Evolutionary conservation across 352 stramenopile genomes (phyloP).

Genomic region (Pythium dissimile): DNA sequence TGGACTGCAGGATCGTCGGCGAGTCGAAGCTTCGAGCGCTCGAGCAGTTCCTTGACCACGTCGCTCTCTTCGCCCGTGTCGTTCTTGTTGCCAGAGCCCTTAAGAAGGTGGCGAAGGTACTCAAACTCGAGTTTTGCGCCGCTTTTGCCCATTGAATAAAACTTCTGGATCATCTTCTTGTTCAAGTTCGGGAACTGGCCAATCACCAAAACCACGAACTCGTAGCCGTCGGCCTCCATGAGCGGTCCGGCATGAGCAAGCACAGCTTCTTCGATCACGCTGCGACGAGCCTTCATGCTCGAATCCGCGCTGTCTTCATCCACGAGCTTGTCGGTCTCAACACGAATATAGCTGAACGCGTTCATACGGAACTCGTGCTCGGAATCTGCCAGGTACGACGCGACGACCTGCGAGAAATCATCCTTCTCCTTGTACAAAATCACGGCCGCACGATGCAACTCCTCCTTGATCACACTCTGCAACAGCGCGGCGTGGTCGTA

Average conservation of each 20-base stretch:
- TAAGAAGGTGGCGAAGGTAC: conserved; percentile 80
- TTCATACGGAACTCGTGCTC: conserved; percentile 83
- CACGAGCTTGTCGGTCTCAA: conserved; percentile 40
- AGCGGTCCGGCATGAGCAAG: conserved; percentile 70
- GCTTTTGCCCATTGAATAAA: conserved; percentile 75
- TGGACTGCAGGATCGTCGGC: conserved; percentile 79
- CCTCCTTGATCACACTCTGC: conserved; percentile 63
- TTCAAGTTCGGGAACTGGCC: conserved; percentile 86
- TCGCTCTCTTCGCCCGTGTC: conserved; percentile 70
- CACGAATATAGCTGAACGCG: conserved; percentile 82
- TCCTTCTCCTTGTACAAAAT: conserved; percentile 78
- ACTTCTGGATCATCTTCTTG: conserved; percentile 83
- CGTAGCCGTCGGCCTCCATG: conserved; percentile 86
- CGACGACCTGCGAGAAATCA: conserved; percentile 71
- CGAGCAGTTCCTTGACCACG: conserved; percentile 73
- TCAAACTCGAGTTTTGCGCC: conserved; percentile 77
- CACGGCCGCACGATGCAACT: conserved; percentile 81
- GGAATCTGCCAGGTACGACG: conserved; percentile 75
- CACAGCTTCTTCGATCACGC: conserved; percentile 76
- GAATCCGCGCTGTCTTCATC: conserved; percentile 38
- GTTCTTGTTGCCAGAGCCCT: conserved; percentile 44
- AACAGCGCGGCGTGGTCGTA: conserved; percentile 78
- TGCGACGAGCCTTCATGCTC: conserved; percentile 38
- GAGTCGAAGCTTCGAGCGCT: conserved; percentile 77
- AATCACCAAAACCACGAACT: conserved; percentile 84